A percentile compares a stretch with the other conserved stretches of the same genome.
Conservation (phyloP, 2,329 filamentous ascomycete genomes). For the Fusarium sp. region DNA sequence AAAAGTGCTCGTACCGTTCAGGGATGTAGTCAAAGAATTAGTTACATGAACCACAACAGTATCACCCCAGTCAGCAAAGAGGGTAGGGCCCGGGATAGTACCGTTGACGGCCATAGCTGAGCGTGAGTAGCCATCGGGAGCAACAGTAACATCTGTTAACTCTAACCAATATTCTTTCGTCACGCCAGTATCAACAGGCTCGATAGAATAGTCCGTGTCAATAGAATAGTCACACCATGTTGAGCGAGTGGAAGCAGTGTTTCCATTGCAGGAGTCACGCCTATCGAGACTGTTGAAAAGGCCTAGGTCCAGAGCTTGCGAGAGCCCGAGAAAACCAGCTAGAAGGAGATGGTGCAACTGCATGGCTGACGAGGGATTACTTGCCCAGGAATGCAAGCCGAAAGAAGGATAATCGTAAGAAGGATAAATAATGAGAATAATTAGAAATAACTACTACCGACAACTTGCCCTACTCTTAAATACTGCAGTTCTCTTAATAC, state of each 20-base stretch:
- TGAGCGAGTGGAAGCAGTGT: conserved; percentile 7
- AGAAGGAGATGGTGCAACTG: not conserved
- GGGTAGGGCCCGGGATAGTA: conserved; percentile 67
- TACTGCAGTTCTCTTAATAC: not conserved
- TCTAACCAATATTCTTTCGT: conserved; percentile 62
- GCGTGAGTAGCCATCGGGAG: conserved; percentile 60
- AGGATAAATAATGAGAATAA: not conserved
- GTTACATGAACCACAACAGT: conserved; percentile 64
- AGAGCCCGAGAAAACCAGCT: not conserved
- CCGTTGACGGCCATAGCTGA: conserved; percentile 63
- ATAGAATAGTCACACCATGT: conserved; percentile 62
- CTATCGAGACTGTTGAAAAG: not conserved
- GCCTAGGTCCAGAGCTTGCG: not conserved
- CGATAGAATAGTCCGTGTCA: conserved; percentile 58
- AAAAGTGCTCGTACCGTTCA: conserved; percentile 56
- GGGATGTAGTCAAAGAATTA: conserved; percentile 55
- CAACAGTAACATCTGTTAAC: conserved; percentile 52
- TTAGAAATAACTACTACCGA: not conserved
- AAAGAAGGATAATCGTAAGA: conserved; percentile 45
- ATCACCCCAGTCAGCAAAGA: conserved; percentile 65
- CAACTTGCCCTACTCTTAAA: not conserved
- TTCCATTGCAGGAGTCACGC: not conserved
- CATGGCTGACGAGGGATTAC: not conserved
- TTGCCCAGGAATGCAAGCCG: conserved; percentile 12
- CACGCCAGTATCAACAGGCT: conserved; percentile 59